Conservation (phyloP, 768 basidiomycete species). For the Holtermannia corniformis region DNA sequence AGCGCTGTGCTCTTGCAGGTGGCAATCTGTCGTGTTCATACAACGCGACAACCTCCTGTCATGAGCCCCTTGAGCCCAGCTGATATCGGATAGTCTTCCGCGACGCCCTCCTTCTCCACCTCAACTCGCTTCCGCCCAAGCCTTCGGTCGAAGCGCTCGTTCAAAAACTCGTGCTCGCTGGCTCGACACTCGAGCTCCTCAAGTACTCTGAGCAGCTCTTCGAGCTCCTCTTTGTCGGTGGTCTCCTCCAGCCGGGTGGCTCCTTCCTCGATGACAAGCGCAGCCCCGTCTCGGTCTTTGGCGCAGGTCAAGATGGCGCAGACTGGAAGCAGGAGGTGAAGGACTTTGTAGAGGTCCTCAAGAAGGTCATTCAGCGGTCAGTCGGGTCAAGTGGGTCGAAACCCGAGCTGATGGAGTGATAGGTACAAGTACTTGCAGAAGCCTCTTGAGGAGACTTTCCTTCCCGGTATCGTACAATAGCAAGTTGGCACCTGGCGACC, state of each 20-base stretch:
- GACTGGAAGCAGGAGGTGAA: conserved; percentile 53
- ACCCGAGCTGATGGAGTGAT: not conserved
- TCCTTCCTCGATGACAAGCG: conserved; percentile 69
- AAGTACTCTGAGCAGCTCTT: conserved; percentile 97
- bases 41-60: not conserved
- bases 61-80: not conserved
- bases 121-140: conserved; percentile 32
- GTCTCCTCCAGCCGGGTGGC: conserved; percentile 92
- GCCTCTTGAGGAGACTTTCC: conserved; percentile 75
- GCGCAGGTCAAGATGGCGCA: conserved; percentile 46
- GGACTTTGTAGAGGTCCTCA: conserved; percentile 86
- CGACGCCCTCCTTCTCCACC: conserved; percentile 37
- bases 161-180: conserved; percentile 67
- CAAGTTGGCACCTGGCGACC: conserved; percentile 48
- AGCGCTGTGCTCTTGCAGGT: conserved; percentile 5
- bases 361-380: conserved; percentile 89
- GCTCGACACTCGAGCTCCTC: conserved; percentile 83
- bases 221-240: conserved; percentile 90
- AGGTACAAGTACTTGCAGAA: conserved; percentile 99
- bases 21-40: not conserved
- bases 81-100: conserved; percentile 32
- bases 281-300: conserved; percentile 61
- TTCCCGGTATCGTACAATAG: conserved; percentile 70
- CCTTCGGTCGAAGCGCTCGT: conserved; percentile 31
- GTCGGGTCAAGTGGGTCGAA: too few relatives aligned